These are phyloP conservation scores for Westerdykella sp. DNA, from an alignment of 2,329 filamentous ascomycete species.

Conservation along the genomic window DNA sequence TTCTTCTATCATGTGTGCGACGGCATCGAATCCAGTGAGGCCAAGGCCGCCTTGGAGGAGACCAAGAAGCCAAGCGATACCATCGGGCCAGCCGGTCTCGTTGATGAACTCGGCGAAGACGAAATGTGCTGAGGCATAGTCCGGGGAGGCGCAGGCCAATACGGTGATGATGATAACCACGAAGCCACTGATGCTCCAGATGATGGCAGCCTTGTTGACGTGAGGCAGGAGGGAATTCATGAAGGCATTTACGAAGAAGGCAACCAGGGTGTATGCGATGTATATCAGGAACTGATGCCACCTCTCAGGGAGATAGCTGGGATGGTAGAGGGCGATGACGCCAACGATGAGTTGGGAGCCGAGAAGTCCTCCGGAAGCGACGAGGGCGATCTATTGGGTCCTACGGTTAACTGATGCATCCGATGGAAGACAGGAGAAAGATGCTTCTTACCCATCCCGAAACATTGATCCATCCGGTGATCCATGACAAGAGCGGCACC, in stretches of 20 bases:
- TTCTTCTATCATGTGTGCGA: constrained; percentile 54
- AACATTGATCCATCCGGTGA: constrained; percentile 67
- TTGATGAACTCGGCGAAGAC: constrained; percentile 66
- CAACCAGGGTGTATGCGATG: constrained; percentile 55
- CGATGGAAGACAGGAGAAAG: not conserved
- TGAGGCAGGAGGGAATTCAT: constrained; percentile 55
- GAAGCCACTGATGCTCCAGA: constrained; percentile 66
- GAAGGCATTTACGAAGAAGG: constrained; percentile 61
- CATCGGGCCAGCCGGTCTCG: constrained; percentile 62
- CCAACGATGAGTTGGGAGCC: constrained; percentile 62
- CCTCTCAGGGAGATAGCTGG: constrained; percentile 50
- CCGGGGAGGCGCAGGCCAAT: constrained; percentile 58
- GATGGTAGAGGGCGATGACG: constrained; percentile 56
- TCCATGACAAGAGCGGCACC: constrained; percentile 60
- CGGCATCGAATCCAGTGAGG: constrained; percentile 50
- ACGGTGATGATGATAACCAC: constrained; percentile 64
- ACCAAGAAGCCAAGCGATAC: constrained; percentile 50
- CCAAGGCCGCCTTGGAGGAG: constrained; percentile 51
- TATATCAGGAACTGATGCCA: constrained; percentile 74
- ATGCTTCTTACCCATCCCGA: constrained; percentile 51
- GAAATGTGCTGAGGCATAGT: constrained; percentile 58
- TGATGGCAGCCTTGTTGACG: constrained; percentile 63
- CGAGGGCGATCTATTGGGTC: constrained; percentile 45
- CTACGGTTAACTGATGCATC: not conserved
- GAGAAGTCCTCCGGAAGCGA: constrained; percentile 61